Evolutionary conservation across 371 early-diverging fungal species (phyloP).

Genomic region (Mucor circinelloides): DNA sequence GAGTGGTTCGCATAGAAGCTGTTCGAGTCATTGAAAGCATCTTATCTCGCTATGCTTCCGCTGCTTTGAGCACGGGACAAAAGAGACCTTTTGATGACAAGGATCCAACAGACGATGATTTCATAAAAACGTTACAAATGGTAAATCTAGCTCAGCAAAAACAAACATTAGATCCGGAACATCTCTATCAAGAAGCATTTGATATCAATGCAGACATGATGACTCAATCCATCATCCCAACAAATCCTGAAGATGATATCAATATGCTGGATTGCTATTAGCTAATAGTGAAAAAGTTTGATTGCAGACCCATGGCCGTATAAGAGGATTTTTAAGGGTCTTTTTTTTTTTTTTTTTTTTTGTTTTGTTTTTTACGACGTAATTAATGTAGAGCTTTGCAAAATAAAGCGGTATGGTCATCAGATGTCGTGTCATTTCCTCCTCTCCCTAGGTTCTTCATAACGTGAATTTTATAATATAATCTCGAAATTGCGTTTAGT

Average conservation of each 20-base stretch:
- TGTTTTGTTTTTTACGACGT: too few species aligned
- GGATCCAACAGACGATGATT: constrained; percentile 6
- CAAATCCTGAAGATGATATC: constrained; percentile 23
- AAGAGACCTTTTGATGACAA: constrained; percentile 11
- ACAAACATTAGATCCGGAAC: constrained; percentile 38
- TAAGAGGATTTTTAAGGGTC: neutral
- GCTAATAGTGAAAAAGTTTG: neutral
- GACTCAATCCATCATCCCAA: constrained; percentile 31
- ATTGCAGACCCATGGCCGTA: neutral
- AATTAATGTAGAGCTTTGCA: too few species aligned
- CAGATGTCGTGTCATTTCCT: too few species aligned
- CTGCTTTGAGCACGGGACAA: neutral
- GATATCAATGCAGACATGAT: constrained; percentile 45
- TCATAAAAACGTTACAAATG: constrained; percentile 18
- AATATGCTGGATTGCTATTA: constrained; percentile 29
- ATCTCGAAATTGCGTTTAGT: too few species aligned
- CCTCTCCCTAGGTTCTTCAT: too few species aligned
- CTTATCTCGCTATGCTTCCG: neutral
- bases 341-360: too few species aligned
- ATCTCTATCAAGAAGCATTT: constrained; percentile 46
- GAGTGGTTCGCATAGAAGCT: constrained; percentile 41
- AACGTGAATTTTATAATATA: too few species aligned
- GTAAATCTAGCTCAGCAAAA: constrained; percentile 24
- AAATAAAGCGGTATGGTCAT: too few species aligned
- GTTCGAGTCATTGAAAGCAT: constrained; percentile 27